Evolutionary conservation across 31 red algal species (phyloP).

Genomic region (Odonthalia washingtoniensis): DNA sequence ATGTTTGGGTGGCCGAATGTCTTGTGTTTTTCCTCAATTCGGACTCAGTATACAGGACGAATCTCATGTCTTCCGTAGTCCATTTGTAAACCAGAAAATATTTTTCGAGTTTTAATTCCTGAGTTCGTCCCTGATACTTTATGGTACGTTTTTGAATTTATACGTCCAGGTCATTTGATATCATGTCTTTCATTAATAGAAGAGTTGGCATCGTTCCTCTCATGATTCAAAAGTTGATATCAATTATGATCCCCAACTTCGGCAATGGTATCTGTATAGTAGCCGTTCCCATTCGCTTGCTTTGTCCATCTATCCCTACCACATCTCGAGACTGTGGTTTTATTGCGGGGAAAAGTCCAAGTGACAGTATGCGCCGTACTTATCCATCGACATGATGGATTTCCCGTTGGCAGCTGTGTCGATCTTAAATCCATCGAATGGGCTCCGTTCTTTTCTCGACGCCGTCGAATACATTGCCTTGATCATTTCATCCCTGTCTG

Average conservation of each 20-base stretch:
- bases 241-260: constrained; percentile 1
- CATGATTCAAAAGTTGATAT: not conserved
- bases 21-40: constrained; percentile 5
- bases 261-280: no score
- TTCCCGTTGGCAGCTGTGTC: no score
- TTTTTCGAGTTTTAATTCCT: constrained; percentile 3
- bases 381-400: not conserved
- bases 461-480: no score
- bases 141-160: no score
- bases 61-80: not conserved
- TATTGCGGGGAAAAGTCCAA: not conserved
- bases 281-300: not conserved
- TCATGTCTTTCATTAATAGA: no score
- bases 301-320: not conserved
- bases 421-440: no score
- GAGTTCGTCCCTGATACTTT: no score
- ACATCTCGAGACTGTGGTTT: not conserved
- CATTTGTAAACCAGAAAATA: not conserved
- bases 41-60: not conserved
- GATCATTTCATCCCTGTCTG: no score
- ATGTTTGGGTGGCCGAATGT: not conserved
- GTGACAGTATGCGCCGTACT: not conserved
- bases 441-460: no score
- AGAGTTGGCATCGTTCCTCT: not conserved
- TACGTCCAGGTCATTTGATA: no score